These are phyloP conservation scores for Xylaria grammica DNA, from an alignment of 495 filamentous ascomycete species.

Conservation along the genomic window DNA sequence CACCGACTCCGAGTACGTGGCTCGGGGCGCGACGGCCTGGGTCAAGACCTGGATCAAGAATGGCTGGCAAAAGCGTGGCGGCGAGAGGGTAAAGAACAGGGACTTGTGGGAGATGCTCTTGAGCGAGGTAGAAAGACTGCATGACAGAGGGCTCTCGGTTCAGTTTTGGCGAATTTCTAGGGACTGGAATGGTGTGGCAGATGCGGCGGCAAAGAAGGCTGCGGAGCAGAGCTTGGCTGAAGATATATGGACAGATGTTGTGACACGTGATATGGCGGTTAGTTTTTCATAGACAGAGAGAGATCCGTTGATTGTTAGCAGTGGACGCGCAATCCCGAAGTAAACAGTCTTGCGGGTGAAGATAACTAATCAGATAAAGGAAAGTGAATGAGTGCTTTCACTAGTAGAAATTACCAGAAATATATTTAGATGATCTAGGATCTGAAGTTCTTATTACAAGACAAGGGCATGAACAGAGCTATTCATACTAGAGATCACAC, in stretches of 20 bases:
- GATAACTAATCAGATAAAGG: no score
- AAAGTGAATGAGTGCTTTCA: no score
- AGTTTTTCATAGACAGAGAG: no score
- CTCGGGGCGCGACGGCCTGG: conserved; percentile 47
- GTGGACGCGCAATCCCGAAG: no score
- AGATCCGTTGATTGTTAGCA: no score
- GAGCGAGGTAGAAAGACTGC: conserved; percentile 36
- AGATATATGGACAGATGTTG: background rate
- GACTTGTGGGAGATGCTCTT: conserved; percentile 52
- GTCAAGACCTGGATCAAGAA: conserved; percentile 46
- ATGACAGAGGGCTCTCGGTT: conserved; percentile 34
- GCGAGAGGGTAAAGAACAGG: conserved; percentile 40
- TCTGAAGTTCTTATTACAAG: no score
- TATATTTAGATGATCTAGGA: no score
- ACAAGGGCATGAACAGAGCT: no score
- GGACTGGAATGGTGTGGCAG: conserved; percentile 45
- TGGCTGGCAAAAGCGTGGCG: conserved; percentile 40
- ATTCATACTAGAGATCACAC: no score
- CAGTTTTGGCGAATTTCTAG: conserved; percentile 52
- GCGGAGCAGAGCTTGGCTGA: conserved; percentile 8
- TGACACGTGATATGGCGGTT: no score
- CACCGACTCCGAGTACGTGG: conserved; percentile 53
- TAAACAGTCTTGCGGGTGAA: no score
- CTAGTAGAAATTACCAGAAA: no score
- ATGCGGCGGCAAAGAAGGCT: conserved; percentile 47